phyloP scores from a whole-genome alignment of 805 yeast species.

The Phaffomyces thermotolerans region DNA sequence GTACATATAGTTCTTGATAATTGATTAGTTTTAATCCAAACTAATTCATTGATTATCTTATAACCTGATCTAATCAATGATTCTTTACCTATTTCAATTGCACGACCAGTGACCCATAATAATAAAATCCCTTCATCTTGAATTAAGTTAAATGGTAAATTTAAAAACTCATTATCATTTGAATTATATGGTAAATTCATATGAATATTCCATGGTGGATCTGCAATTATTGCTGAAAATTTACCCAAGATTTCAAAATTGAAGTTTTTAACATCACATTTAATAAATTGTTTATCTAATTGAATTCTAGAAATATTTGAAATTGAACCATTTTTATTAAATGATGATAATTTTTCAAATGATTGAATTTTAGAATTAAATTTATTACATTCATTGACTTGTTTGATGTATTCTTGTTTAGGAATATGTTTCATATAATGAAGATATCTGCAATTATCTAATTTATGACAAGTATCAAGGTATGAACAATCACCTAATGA shows the following conservation, averaged over 20 bases:
- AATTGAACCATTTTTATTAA: slow-evolving; percentile 29
- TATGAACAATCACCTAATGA: slow-evolving; percentile 87
- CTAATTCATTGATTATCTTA: slow-evolving; percentile 63
- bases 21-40: slow-evolving; percentile 91
- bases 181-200: slow-evolving; percentile 76
- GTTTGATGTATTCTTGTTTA: slow-evolving; percentile 21
- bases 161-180: slow-evolving; percentile 65
- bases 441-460: slow-evolving; percentile 69
- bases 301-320: slow-evolving; percentile 26
- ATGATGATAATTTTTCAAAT: slow-evolving; percentile 18
- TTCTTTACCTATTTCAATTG: slow-evolving; percentile 79
- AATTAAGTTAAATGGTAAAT: slow-evolving; percentile 55
- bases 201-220: slow-evolving; percentile 90
- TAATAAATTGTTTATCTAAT: slow-evolving; percentile 75
- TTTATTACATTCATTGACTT: slow-evolving; percentile 15
- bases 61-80: slow-evolving; percentile 83
- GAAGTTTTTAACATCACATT: slow-evolving; percentile 70
- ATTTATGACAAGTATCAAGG: slow-evolving; percentile 87
- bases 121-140: slow-evolving; percentile 81
- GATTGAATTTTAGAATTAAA: slow-evolving; percentile 16
- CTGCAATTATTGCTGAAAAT: slow-evolving; percentile 80
- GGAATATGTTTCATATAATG: slow-evolving; percentile 55
- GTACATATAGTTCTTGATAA: slow-evolving; percentile 84
- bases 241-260: slow-evolving; percentile 70
- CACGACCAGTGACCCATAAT: slow-evolving; percentile 94